Evolutionary conservation across 1,284 basidiomycete genomes (phyloP), one percentile per base, ranked within the genome.

Genomic region (Puccinia polysora): DNA sequence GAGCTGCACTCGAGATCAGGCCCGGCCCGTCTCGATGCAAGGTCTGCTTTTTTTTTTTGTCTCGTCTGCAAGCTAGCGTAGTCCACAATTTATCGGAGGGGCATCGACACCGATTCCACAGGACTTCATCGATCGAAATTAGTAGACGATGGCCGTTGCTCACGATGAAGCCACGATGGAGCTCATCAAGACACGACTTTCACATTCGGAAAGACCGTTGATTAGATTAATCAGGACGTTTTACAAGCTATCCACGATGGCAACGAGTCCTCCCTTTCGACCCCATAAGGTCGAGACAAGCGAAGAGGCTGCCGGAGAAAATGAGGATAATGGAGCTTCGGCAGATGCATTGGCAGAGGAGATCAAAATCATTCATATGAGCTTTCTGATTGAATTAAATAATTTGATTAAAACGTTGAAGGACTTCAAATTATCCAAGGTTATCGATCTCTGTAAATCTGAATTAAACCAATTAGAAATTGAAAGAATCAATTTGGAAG

Each of bases 81-180:
- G n/a, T n/a, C n/a, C n/a, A n/a, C n/a, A n/a, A n/a, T n/a, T n/a
- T n/a, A n/a, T n/a, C n/a, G n/a, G n/a, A n/a, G n/a, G n/a, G n/a
- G n/a, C n/a, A n/a, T n/a, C n/a, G n/a, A n/a, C n/a, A n/a, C n/a
- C n/a, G n/a, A n/a, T n/a, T n/a, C n/a, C n/a, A n/a, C n/a, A n/a
- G n/a, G n/a, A n/a, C n/a, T n/a, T n/a, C n/a, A n/a, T n/a, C n/a
- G n/a, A n/a, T n/a, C n/a, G n/a, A n/a, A n/a, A n/a, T n/a, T n/a
- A n/a, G n/a, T n/a, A n/a, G n/a, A n/a, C 23, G 15, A 69, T 69
- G 65, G 53, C 65, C 10, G 45, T 69, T 25, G 65, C 55, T 18
- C 65, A 69, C 32, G 65, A 69, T 69, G 65, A 69, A 50, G 36
- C 15, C 7, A 59, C 43, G 25, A 69, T 69, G 65, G 65, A 69